Evolutionary conservation across 176 grass and related monocot species (phyloP), one percentile per base, ranked within the genome.

Genomic region (Carex cristatella): DNA sequence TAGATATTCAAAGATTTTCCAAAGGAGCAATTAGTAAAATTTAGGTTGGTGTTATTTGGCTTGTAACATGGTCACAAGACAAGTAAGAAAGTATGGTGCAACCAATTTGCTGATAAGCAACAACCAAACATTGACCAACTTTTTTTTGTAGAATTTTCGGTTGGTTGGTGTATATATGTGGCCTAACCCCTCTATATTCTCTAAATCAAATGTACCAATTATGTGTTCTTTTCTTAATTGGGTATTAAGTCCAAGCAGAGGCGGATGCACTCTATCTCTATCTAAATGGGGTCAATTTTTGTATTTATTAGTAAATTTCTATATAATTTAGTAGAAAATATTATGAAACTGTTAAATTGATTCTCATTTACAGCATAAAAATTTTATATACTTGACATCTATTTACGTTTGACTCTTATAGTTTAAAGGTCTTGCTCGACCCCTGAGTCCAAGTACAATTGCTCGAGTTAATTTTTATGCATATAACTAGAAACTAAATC

Each of bases 51-150:
- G 62, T 48, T 44, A 67, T 83, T 83, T 83, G 56, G 81, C 60
- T 83, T 66, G 63, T 79, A 49, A 79, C 2, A 30, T 78, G 73
- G 74, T 79, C 74, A 58, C 74, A 79, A 58, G 74, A 58, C 30
- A 33, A 79, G 48, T n/a, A 46, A 74, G 42, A 74, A 4, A 79
- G 74, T 58, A 30, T 83, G 79, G 80, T 72, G 81, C 37, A 83
- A 70, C 66, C 81, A 53, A 55, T 73, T 91, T 87, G 79, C 87
- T 86, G 90, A 89, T 92, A 85, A 90, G 66, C 89, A 80, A 79
- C 58, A 84, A 79, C 74, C 74, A 79, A 79, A 60, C 77, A 87
- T 95, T 92, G 93, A 91, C 91, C 46, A 85, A 58, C 4, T 40
- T 40, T 6, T 40, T 40, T 40, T 40, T 40, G n/a, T 40, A 19